These are phyloP conservation scores for Hortiboletus campestris DNA, from an alignment of 768 basidiomycete species.

Conservation along the genomic window DNA sequence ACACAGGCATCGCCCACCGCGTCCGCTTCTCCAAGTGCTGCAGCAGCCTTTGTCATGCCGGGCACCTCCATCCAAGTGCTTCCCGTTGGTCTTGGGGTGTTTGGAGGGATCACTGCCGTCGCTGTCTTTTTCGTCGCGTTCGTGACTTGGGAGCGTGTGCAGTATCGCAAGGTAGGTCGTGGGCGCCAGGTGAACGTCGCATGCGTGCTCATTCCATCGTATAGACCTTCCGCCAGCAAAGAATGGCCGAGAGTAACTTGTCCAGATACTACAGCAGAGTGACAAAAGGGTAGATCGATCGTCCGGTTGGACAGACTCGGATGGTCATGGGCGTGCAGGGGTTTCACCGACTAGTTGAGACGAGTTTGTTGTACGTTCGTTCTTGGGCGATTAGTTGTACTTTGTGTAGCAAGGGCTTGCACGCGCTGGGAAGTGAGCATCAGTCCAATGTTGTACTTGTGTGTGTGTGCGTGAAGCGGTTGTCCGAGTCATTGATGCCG, in stretches of 20 bases:
- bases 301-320: not conserved
- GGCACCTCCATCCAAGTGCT: slow-evolving; percentile 73
- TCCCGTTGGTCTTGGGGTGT: slow-evolving; percentile 81
- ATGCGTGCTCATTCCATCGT: slow-evolving; percentile 1
- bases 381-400: slow-evolving; percentile 1
- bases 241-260: slow-evolving; percentile 60
- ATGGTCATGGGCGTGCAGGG: not conserved
- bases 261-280: slow-evolving; percentile 68
- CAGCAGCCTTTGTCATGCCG: slow-evolving; percentile 57
- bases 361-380: not conserved
- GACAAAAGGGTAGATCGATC: slow-evolving; percentile 24
- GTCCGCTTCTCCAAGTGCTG: slow-evolving; percentile 25
- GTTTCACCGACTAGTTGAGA: not conserved
- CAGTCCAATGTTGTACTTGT: not conserved
- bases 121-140: slow-evolving; percentile 77
- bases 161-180: slow-evolving; percentile 71
- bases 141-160: slow-evolving; percentile 85
- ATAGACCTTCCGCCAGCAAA: slow-evolving; percentile 73
- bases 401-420: not conserved
- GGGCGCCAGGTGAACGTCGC: not conserved
- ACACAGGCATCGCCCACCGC: slow-evolving; percentile 28
- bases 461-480: not conserved
- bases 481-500: not conserved
- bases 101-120: slow-evolving; percentile 82
- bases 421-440: slow-evolving; percentile 8